Percentiles rank a stretch among this genome's conserved stretches.
phyloP scores from a whole-genome alignment of 352 stramenopile species.

The Globisporangium spinosum region DNA sequence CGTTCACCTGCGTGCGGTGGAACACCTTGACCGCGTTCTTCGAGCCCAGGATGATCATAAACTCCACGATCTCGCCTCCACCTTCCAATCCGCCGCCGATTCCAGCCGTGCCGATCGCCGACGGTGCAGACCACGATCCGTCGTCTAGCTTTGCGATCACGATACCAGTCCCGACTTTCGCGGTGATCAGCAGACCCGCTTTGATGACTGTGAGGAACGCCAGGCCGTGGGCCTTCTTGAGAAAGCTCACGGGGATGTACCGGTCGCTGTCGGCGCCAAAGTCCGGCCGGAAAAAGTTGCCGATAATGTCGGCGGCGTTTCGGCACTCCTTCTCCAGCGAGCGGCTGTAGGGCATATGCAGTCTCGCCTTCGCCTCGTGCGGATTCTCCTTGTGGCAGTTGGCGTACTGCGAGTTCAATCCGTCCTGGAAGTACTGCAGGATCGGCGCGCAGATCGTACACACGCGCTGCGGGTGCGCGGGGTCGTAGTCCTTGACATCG shows the following conservation, averaged over 20 bases:
- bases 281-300: constrained; percentile 75
- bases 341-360: constrained; percentile 71
- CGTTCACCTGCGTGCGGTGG: constrained; percentile 84
- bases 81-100: constrained; percentile 85
- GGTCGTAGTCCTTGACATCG: constrained; percentile 65
- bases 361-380: constrained; percentile 60
- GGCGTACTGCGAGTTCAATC: constrained; percentile 64
- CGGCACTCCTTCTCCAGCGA: constrained; percentile 76
- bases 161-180: constrained; percentile 80
- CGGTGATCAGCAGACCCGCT: constrained; percentile 77
- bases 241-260: constrained; percentile 73
- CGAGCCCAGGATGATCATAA: constrained; percentile 94
- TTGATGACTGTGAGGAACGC: constrained; percentile 87
- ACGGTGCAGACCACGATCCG: constrained; percentile 89
- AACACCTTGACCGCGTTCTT: constrained; percentile 91
- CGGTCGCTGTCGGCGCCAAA: constrained; percentile 70
- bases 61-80: constrained; percentile 91
- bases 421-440: constrained; percentile 69
- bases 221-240: constrained; percentile 78
- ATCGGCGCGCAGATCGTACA: constrained; percentile 80
- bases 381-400: constrained; percentile 85
- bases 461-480: constrained; percentile 67
- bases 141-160: constrained; percentile 89
- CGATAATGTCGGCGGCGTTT: constrained; percentile 71
- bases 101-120: constrained; percentile 90